Percentiles rank a stretch among this genome's conserved stretches.
These are phyloP conservation scores for Xylariales sp. DNA, from an alignment of 2,329 filamentous ascomycete genomes.

Conservation along the genomic window DNA sequence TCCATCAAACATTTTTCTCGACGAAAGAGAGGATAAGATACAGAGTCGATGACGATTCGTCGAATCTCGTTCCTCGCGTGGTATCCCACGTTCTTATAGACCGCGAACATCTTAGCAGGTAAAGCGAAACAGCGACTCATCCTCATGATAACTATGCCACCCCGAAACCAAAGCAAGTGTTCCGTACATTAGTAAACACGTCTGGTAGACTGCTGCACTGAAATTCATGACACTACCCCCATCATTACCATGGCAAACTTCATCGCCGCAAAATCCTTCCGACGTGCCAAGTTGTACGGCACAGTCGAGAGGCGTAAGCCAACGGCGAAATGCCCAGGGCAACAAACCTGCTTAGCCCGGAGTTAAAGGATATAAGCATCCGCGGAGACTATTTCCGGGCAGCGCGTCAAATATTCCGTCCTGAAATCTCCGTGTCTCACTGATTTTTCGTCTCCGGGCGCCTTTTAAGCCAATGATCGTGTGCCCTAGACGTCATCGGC, in stretches of 20 bases:
- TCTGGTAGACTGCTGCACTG: too few species aligned
- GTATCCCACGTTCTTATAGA: conserved; percentile 3
- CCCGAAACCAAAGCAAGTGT: too few species aligned
- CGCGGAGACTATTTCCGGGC: not conserved
- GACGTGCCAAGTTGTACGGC: not conserved
- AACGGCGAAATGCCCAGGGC: not conserved
- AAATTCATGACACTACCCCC: not conserved
- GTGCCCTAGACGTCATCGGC: not conserved
- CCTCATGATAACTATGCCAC: too few species aligned
- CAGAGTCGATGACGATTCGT: not conserved
- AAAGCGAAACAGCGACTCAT: too few species aligned
- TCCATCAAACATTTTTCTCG: conserved; percentile 36
- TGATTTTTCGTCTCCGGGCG: not conserved
- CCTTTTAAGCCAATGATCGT: not conserved
- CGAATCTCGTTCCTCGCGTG: not conserved
- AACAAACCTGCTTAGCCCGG: not conserved
- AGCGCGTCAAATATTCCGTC: conserved; percentile 6
- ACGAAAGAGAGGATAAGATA: not conserved
- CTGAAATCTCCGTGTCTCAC: conserved; percentile 4
- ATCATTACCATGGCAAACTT: not conserved
- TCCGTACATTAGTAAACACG: too few species aligned
- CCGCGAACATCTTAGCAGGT: not conserved
- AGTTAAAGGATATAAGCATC: not conserved
- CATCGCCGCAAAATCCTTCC: not conserved
- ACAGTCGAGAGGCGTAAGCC: not conserved